Conservation (phyloP, 2,329 filamentous ascomycete species). For the Colletotrichum sp. region DNA sequence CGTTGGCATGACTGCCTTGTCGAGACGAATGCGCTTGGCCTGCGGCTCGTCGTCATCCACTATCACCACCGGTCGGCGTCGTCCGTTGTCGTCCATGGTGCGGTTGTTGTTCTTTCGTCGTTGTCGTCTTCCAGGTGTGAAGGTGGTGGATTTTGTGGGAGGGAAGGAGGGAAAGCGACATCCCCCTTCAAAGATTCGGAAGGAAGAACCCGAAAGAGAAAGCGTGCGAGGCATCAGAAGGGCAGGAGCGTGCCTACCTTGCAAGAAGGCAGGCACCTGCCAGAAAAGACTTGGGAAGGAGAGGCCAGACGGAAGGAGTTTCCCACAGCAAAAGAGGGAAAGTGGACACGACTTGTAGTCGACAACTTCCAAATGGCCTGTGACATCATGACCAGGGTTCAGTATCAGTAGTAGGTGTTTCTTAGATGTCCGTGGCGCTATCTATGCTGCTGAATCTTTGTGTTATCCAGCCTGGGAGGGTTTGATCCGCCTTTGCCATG, state of each 20-base stretch:
- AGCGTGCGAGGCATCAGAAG: accelerated
- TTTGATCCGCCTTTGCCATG: not conserved
- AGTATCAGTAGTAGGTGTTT: accelerated
- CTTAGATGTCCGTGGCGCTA: accelerated
- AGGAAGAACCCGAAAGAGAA: not conserved
- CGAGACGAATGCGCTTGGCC: not conserved
- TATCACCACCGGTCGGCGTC: not conserved
- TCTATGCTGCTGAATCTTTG: not conserved
- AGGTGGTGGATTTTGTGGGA: not conserved
- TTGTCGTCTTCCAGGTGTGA: not conserved
- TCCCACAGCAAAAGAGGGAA: accelerated
- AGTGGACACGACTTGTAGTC: accelerated
- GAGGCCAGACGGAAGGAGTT: not conserved
- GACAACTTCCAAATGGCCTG: accelerated
- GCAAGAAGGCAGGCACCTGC: not conserved
- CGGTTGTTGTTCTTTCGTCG: not conserved
- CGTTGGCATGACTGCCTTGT: not conserved
- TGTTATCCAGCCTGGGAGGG: accelerated
- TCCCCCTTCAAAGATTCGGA: not conserved
- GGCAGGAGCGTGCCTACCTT: not conserved
- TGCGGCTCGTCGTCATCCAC: not conserved
- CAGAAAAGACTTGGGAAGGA: accelerated
- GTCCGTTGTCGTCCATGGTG: not conserved
- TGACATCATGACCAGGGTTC: not conserved
- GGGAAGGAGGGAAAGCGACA: not conserved